These are phyloP conservation scores for Dillenia turbinata DNA, from an alignment of 164 flowering plant species.

Conservation along the genomic window DNA sequence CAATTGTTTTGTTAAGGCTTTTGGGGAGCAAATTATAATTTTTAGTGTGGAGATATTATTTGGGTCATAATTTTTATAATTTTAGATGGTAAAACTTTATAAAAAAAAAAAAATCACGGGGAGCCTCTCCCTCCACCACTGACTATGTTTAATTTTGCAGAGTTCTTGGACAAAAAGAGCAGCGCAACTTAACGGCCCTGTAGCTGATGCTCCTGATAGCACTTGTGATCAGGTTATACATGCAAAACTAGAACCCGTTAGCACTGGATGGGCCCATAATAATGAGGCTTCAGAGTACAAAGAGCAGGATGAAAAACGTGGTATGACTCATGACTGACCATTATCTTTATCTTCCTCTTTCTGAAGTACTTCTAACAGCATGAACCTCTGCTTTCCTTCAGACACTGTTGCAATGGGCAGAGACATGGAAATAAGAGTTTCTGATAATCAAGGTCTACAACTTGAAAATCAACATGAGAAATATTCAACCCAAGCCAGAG, in stretches of 20 bases:
- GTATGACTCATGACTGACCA: conserved; percentile 21
- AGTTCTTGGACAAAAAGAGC: conserved; percentile 63
- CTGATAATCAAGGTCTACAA: conserved; percentile 26
- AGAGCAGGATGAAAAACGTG: conserved; percentile 30
- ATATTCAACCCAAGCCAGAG: conserved; percentile 9
- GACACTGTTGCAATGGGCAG: conserved; percentile 45
- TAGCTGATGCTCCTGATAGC: conserved; percentile 50
- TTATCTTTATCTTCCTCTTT: background rate
- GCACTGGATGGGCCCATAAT: conserved; percentile 27
- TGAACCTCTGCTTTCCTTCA: conserved; percentile 10
- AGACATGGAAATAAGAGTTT: conserved; percentile 38
- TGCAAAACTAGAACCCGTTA: conserved; percentile 35
- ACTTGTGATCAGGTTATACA: conserved; percentile 53
- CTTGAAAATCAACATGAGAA: conserved; percentile 25
- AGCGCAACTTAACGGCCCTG: conserved; percentile 49
- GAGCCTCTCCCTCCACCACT: background rate
- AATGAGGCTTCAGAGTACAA: conserved; percentile 21
- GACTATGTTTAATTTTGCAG: conserved; percentile 26
- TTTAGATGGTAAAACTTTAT: no score
- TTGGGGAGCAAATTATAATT: no score
- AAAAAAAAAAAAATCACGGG: no score
- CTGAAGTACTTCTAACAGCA: background rate
- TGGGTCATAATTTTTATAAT: no score
- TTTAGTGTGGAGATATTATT: no score
- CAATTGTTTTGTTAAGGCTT: no score